A percentile compares a stretch with the other conserved stretches of the same genome.
Conservation (phyloP, 1,284 basidiomycete genomes). For the Ustilago nuda region DNA sequence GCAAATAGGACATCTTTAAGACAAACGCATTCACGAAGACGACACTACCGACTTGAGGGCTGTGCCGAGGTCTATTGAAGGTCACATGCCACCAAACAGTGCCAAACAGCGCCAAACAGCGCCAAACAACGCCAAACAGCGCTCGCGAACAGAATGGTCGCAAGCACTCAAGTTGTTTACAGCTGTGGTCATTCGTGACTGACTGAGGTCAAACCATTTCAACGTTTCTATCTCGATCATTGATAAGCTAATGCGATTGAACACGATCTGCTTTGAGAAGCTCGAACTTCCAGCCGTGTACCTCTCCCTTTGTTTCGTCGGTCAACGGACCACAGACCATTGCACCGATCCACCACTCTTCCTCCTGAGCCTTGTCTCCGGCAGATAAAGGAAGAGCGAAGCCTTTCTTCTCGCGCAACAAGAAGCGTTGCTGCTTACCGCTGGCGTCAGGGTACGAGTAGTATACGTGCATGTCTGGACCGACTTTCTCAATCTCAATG, state of each 20-base stretch:
- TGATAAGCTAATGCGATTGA: background rate
- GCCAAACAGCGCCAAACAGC: no score
- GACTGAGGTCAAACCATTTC: no score
- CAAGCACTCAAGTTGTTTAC: no score
- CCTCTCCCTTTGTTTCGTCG: slow-evolving; percentile 15
- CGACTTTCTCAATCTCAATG: slow-evolving; percentile 38
- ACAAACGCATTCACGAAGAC: no score
- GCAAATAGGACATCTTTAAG: no score
- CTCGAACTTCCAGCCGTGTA: slow-evolving; percentile 17
- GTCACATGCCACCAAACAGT: no score
- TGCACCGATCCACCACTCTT: slow-evolving; percentile 44
- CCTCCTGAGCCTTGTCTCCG: background rate
- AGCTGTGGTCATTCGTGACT: no score
- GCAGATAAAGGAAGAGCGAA: slow-evolving; percentile 11
- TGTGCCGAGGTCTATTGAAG: no score
- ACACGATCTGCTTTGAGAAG: slow-evolving; percentile 1
- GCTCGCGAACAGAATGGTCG: no score
- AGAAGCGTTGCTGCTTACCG: slow-evolving; percentile 8
- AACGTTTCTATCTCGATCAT: no score
- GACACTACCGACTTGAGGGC: no score
- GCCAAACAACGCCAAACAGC: no score
- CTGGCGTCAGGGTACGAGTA: slow-evolving; percentile 16
- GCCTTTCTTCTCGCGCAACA: slow-evolving; percentile 41
- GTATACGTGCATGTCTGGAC: slow-evolving; percentile 35
- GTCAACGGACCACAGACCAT: slow-evolving; percentile 41